Conservation (phyloP, 805 yeast species). For the Hanseniaspora lindneri region DNA sequence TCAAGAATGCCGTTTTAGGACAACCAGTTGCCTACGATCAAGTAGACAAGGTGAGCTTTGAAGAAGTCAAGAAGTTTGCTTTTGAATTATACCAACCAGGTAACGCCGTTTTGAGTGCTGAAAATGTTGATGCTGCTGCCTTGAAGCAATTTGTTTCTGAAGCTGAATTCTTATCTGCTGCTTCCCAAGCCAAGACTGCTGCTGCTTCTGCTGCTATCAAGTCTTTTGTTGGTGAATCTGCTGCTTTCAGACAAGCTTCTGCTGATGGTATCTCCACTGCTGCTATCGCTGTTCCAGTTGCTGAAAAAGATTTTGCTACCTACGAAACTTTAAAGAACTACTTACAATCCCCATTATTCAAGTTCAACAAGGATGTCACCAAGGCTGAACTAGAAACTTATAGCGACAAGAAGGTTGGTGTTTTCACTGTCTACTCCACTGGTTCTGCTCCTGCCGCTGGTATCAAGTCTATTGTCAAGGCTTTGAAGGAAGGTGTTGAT, state of each 20-base stretch:
- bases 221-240: slow-evolving; percentile 46
- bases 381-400: slow-evolving; percentile 47
- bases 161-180: slow-evolving; percentile 34
- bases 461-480: slow-evolving; percentile 47
- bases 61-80: slow-evolving; percentile 58
- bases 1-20: slow-evolving; percentile 72
- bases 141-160: slow-evolving; percentile 55
- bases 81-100: slow-evolving; percentile 53
- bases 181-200: slow-evolving; percentile 45
- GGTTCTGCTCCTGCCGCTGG: slow-evolving; percentile 49
- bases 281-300: slow-evolving; percentile 69
- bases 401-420: slow-evolving; percentile 52
- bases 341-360: slow-evolving; percentile 48
- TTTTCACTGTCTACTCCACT: slow-evolving; percentile 59
- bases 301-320: slow-evolving; percentile 49
- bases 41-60: slow-evolving; percentile 42
- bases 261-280: slow-evolving; percentile 53
- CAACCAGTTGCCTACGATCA: slow-evolving; percentile 69
- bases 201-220: slow-evolving; percentile 40
- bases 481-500: slow-evolving; percentile 42
- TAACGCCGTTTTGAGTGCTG: slow-evolving; percentile 58
- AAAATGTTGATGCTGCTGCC: slow-evolving; percentile 64
- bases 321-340: slow-evolving; percentile 62
- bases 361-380: slow-evolving; percentile 42
- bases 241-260: slow-evolving; percentile 47